Percentiles rank a stretch among this genome's conserved stretches.
These are phyloP conservation scores for Austroboletus festivus DNA, from an alignment of 768 basidiomycete genomes.

Conservation along the genomic window DNA sequence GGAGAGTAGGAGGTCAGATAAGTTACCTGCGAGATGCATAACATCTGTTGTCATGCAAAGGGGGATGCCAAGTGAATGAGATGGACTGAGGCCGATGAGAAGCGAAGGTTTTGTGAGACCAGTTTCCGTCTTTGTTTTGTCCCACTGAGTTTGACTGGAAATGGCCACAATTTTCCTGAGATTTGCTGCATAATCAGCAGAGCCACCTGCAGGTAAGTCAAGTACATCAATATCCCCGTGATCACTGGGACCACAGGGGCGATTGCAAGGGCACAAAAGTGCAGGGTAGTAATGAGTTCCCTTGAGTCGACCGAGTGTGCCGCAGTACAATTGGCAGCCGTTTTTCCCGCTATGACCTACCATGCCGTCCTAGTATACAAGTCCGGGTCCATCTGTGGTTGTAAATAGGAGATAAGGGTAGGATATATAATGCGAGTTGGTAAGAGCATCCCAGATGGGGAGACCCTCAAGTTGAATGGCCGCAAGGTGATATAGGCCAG, in stretches of 20 bases:
- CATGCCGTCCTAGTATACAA: slow-evolving; percentile 31
- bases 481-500: slow-evolving; percentile 3
- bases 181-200: neutral
- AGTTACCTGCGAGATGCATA: slow-evolving; percentile 40
- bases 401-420: slow-evolving; percentile 2
- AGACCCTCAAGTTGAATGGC: neutral
- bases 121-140: slow-evolving; percentile 12
- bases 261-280: neutral
- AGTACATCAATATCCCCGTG: slow-evolving; percentile 27
- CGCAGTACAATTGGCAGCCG: slow-evolving; percentile 37
- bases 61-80: slow-evolving; percentile 29
- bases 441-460: neutral
- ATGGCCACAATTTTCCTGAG: neutral
- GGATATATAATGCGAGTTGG: neutral
- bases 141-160: slow-evolving; percentile 16
- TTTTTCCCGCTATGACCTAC: slow-evolving; percentile 34
- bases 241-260: slow-evolving; percentile 15
- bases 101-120: slow-evolving; percentile 38
- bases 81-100: slow-evolving; percentile 30
- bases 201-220: neutral
- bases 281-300: neutral
- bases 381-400: slow-evolving; percentile 29
- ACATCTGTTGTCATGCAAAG: slow-evolving; percentile 36
- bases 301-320: neutral
- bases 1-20: slow-evolving; percentile 20